A percentile compares a stretch with the other conserved stretches of the same genome.
These are phyloP conservation scores for Arthrobotrys megalospora DNA, from an alignment of 2,329 filamentous ascomycete species.

Conservation along the genomic window DNA sequence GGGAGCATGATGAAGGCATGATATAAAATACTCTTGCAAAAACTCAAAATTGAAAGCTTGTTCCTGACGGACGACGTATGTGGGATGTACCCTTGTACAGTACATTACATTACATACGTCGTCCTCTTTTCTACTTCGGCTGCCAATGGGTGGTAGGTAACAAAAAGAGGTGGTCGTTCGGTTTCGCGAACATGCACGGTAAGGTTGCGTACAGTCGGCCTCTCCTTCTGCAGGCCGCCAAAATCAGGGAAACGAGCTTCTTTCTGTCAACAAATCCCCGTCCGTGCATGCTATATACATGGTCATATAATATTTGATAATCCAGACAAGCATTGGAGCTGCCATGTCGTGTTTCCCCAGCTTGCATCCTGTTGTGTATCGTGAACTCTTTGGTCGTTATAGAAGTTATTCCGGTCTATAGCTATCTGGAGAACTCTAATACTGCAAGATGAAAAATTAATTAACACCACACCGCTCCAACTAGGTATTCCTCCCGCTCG, in stretches of 20 bases:
- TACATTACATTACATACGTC: neutral
- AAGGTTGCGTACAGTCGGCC: slow-evolving; percentile 15
- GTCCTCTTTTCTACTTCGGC: neutral
- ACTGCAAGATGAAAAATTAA: no score
- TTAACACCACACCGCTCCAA: no score
- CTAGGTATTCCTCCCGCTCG: no score
- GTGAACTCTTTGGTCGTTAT: neutral
- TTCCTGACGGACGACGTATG: slow-evolving; percentile 8
- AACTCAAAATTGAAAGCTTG: slow-evolving; percentile 14
- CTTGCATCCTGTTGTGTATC: slow-evolving; percentile 1
- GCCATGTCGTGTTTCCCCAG: slow-evolving; percentile 34
- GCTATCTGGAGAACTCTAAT: no score
- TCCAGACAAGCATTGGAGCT: slow-evolving; percentile 22
- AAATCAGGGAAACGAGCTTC: slow-evolving; percentile 31
- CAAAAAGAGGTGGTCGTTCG: neutral
- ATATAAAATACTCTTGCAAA: slow-evolving; percentile 20
- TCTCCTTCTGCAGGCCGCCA: slow-evolving; percentile 15
- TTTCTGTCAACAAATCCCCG: neutral
- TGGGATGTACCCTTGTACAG: neutral
- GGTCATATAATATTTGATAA: neutral
- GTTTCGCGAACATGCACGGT: slow-evolving; percentile 9
- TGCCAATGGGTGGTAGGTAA: neutral
- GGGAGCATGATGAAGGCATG: neutral
- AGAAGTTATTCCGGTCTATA: slow-evolving; percentile 11
- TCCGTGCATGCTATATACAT: slow-evolving; percentile 2